Evolutionary conservation across 2,329 filamentous ascomycete genomes (phyloP).

Genomic region (Colletotrichum gloeosporioides): DNA sequence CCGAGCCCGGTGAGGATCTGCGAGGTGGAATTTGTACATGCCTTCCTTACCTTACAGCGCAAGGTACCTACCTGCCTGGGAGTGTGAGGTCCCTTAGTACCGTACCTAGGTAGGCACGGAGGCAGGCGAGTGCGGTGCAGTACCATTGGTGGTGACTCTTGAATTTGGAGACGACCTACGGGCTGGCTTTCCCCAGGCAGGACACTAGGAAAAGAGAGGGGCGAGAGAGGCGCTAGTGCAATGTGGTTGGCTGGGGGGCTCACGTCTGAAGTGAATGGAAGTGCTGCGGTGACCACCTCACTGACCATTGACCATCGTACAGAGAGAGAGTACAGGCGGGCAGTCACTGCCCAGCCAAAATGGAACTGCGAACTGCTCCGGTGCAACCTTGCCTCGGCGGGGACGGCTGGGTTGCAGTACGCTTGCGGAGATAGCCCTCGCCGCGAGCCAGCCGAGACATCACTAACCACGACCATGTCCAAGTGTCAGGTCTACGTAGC

Average conservation of each 20-base stretch:
- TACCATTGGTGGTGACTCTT: neutral
- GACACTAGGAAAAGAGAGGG: slow-evolving; percentile 4
- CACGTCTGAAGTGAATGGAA: neutral
- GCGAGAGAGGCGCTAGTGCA: neutral
- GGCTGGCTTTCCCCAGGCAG: neutral
- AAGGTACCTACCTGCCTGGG: neutral
- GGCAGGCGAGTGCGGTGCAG: neutral
- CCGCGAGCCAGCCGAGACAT: slow-evolving; percentile 12
- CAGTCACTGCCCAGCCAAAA: neutral
- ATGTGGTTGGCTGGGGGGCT: slow-evolving; percentile 9
- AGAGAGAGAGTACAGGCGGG: neutral
- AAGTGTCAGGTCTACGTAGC: slow-evolving; percentile 13
- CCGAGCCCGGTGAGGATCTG: neutral
- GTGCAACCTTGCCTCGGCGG: neutral
- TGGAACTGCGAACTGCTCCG: neutral
- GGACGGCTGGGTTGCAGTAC: neutral
- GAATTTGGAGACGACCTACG: neutral
- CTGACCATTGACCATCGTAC: neutral
- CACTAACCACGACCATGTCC: slow-evolving; percentile 13
- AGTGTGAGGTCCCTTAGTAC: neutral
- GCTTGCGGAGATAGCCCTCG: slow-evolving; percentile 16
- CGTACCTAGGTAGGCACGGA: neutral
- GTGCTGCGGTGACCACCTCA: neutral
- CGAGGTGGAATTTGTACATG: neutral
- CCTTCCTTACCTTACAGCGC: neutral